Conservation (phyloP, 139 green algal species). For the Ettlia oleoabundans region DNA sequence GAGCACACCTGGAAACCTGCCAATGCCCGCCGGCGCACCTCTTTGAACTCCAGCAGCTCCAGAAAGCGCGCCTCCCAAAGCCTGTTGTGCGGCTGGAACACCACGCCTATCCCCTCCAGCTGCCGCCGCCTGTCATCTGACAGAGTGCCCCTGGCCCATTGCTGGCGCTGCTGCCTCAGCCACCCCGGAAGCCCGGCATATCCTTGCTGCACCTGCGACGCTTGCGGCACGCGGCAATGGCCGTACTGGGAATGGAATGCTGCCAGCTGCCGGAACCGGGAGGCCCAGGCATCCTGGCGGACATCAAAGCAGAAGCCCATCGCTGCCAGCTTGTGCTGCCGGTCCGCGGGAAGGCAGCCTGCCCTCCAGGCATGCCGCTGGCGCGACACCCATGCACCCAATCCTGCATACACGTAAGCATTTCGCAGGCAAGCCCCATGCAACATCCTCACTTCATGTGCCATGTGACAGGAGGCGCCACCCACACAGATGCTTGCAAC, state of each 20-base stretch:
- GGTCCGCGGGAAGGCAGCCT: background rate
- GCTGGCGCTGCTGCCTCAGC: slow-evolving; percentile 27
- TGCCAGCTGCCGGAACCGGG: slow-evolving; percentile 33
- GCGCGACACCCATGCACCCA: slow-evolving; percentile 31
- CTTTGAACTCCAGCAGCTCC: slow-evolving; percentile 18
- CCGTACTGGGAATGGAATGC: slow-evolving; percentile 43
- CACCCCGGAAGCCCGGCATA: slow-evolving; percentile 30
- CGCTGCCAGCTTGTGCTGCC: slow-evolving; percentile 14
- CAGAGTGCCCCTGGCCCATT: slow-evolving; percentile 24
- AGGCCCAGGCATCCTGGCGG: slow-evolving; percentile 11
- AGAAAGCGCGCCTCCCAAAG: slow-evolving; percentile 23
- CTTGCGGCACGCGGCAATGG: slow-evolving; percentile 23
- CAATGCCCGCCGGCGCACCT: background rate
- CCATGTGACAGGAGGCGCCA: too few species aligned
- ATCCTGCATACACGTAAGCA: too few species aligned
- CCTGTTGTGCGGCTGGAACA: background rate
- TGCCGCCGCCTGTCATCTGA: slow-evolving; percentile 25
- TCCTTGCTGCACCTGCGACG: background rate
- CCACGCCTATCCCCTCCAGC: slow-evolving; percentile 40
- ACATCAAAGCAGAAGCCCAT: slow-evolving; percentile 9
- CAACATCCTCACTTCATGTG: too few species aligned
- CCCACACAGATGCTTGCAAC: too few species aligned
- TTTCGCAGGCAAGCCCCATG: too few species aligned
- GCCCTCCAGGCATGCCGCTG: slow-evolving; percentile 20
- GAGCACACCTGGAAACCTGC: background rate